Conservation (phyloP, 345 rosid genomes). For the Bruguiera parviflora region DNA sequence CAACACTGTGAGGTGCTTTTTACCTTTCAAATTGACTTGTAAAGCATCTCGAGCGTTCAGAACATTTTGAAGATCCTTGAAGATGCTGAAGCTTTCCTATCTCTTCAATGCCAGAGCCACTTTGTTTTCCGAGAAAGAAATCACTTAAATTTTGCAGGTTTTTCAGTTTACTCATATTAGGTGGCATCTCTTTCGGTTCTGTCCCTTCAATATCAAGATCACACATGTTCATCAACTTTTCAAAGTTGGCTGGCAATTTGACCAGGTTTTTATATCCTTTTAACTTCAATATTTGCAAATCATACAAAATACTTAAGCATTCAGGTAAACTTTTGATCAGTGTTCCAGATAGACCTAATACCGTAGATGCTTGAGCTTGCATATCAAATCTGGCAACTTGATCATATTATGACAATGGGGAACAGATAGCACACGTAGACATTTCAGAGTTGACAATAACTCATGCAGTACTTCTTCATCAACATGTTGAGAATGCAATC, state of each 20-base stretch:
- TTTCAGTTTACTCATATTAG: background rate
- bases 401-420: background rate
- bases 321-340: background rate
- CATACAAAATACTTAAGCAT: background rate
- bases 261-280: background rate
- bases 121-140: background rate
- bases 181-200: background rate
- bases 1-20: background rate
- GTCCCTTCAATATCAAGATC: background rate
- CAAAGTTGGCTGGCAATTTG: background rate
- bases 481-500: background rate
- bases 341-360: background rate
- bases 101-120: background rate
- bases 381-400: slow-evolving; percentile 3
- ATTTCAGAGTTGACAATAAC: background rate
- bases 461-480: background rate
- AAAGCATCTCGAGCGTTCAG: background rate
- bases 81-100: background rate
- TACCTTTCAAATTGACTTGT: background rate
- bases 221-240: background rate
- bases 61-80: slow-evolving; percentile 5
- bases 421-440: background rate
- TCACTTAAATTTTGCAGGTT: background rate
- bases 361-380: background rate
- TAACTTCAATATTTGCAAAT: background rate